Evolutionary conservation across 768 basidiomycete species (phyloP).

Genomic region (Trametes villosa): DNA sequence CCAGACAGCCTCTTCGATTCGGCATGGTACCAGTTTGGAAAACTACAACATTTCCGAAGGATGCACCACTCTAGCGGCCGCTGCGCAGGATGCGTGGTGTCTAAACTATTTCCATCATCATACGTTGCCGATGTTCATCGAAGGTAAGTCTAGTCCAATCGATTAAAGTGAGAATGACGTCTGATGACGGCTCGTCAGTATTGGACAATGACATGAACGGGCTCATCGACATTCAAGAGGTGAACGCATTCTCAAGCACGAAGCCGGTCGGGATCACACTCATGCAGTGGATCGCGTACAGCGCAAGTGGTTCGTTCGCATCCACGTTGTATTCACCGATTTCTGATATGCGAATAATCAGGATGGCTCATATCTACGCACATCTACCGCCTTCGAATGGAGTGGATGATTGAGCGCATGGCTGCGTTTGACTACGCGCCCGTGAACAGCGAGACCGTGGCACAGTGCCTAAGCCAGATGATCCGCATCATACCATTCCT

Average conservation of each 20-base stretch:
- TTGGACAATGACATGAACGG: conserved; percentile 9
- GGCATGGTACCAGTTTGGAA: neutral
- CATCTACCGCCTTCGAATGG: neutral
- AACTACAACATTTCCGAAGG: neutral
- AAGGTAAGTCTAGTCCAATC: neutral
- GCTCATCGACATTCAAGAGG: conserved; percentile 8
- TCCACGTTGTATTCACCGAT: too few species aligned
- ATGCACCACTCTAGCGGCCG: neutral
- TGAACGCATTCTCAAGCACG: conserved; percentile 1
- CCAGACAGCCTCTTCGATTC: neutral
- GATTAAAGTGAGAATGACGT: too few species aligned
- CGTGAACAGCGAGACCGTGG: neutral
- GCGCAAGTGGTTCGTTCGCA: neutral
- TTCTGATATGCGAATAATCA: neutral
- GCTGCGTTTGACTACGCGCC: neutral
- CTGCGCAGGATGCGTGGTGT: neutral
- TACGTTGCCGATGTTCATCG: conserved; percentile 9
- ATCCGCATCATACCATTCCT: neutral
- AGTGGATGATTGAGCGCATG: neutral
- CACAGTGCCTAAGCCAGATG: neutral
- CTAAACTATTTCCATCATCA: conserved; percentile 1
- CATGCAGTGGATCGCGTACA: conserved; percentile 11
- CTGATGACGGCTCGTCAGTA: neutral
- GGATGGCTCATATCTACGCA: neutral
- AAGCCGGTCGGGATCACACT: neutral